Percentiles rank a stretch among this genome's conserved stretches.
Evolutionary conservation across 2,329 filamentous ascomycete species (phyloP).

Genomic region (Aaosphaeria pasadenensis): DNA sequence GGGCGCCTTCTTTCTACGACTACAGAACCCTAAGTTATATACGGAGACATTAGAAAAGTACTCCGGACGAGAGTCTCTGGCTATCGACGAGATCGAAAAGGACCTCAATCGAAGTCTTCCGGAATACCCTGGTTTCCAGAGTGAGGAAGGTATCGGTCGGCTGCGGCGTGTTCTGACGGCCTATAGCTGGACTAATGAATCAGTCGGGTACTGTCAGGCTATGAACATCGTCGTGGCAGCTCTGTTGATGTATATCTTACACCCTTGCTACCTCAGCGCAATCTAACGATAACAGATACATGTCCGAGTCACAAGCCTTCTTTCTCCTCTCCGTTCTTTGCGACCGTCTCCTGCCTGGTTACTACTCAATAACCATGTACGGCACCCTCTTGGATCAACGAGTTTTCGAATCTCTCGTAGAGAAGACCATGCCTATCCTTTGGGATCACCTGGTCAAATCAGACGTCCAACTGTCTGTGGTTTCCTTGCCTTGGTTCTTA

Average conservation of each 20-base stretch:
- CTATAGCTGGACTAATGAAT: slow-evolving; percentile 94
- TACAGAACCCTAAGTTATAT: slow-evolving; percentile 83
- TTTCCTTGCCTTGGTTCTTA: slow-evolving; percentile 95
- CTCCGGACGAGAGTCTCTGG: slow-evolving; percentile 81
- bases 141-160: slow-evolving; percentile 87
- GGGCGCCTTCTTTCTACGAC: slow-evolving; percentile 81
- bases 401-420: slow-evolving; percentile 96
- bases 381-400: slow-evolving; percentile 94
- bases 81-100: slow-evolving; percentile 98
- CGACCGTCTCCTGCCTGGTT: slow-evolving; percentile 88
- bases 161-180: slow-evolving; percentile 88
- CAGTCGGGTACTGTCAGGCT: slow-evolving; percentile 97
- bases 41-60: slow-evolving; percentile 80
- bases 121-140: slow-evolving; percentile 97
- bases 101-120: slow-evolving; percentile 94
- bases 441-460: slow-evolving; percentile 98
- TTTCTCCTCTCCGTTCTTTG: slow-evolving; percentile 89
- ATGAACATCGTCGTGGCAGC: slow-evolving; percentile 99
- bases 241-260: slow-evolving; percentile 69
- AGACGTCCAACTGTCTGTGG: slow-evolving; percentile 94
- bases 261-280: slow-evolving; percentile 5
- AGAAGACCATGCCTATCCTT: slow-evolving; percentile 96
- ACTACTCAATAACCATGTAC: slow-evolving; percentile 99
- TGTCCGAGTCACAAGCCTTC: slow-evolving; percentile 94
- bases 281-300: slow-evolving; percentile 61